Evolutionary conservation across 139 green algal genomes (phyloP).

Genomic region (Chlamydomonas schloesseri): DNA sequence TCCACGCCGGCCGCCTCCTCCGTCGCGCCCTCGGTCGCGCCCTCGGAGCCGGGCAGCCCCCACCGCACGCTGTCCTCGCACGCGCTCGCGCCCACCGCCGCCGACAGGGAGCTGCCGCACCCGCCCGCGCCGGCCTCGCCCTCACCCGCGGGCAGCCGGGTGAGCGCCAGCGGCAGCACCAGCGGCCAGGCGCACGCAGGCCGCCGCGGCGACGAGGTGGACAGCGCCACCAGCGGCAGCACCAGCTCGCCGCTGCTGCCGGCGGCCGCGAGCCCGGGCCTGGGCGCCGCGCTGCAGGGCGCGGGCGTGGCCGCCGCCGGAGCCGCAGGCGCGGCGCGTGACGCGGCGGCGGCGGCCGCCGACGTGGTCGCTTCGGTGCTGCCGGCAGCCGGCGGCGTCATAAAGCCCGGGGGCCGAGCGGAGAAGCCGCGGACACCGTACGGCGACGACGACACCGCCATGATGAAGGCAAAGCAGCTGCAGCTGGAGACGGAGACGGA

Average conservation of each 20-base stretch:
- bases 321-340: neutral
- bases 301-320: no score
- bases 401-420: neutral
- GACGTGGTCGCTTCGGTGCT: neutral
- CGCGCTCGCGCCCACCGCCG: neutral
- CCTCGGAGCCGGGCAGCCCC: neutral
- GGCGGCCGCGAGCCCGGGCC: no score
- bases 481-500: neutral
- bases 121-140: no score
- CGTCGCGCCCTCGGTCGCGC: constrained; percentile 7
- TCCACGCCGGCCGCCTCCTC: neutral
- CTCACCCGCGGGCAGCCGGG: no score
- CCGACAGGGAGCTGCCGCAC: neutral
- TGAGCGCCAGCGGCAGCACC: neutral
- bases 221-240: neutral
- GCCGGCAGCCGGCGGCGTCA: no score
- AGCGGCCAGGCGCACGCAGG: no score
- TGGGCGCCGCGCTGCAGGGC: no score
- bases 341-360: neutral
- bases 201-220: no score
- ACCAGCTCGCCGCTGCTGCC: no score
- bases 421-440: neutral
- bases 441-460: neutral
- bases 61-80: constrained; percentile 24
- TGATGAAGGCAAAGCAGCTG: neutral